Conservation (phyloP, 495 filamentous ascomycete species). For the Podospora anserina region DNA sequence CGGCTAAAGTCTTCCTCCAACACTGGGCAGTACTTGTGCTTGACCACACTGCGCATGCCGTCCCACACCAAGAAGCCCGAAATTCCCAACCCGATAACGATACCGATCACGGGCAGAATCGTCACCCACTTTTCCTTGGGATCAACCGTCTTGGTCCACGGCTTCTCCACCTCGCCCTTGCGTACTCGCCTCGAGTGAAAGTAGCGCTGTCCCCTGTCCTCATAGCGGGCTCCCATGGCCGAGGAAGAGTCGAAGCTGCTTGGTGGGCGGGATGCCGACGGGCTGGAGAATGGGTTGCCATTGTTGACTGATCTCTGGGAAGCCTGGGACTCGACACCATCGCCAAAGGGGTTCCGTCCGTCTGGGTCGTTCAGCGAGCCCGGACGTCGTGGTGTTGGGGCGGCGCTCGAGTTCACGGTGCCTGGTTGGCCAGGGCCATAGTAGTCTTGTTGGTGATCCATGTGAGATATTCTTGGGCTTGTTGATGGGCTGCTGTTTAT, state of each 20-base stretch:
- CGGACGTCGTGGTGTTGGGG: conserved; percentile 37
- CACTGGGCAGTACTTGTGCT: conserved; percentile 72
- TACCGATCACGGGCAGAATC: conserved; percentile 68
- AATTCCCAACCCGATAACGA: conserved; percentile 61
- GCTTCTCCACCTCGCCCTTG: conserved; percentile 66
- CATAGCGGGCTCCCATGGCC: conserved; percentile 34
- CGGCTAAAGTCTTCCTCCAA: conserved; percentile 65
- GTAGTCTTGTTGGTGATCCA: conserved; percentile 25
- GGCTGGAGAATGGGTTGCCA: conserved; percentile 57
- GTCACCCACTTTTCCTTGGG: conserved; percentile 83
- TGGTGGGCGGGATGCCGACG: conserved; percentile 52
- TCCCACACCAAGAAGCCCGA: conserved; percentile 69
- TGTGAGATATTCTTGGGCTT: conserved; percentile 2
- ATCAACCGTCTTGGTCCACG: conserved; percentile 66
- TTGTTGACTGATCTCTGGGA: conserved; percentile 28
- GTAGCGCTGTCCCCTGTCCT: conserved; percentile 48
- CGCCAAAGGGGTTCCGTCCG: conserved; percentile 35
- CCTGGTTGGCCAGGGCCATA: conserved; percentile 16
- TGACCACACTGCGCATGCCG: conserved; percentile 62
- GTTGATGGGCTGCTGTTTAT: neutral
- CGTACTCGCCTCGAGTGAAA: conserved; percentile 72
- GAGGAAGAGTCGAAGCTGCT: conserved; percentile 53
- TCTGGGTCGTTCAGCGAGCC: conserved; percentile 38
- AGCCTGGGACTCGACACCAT: conserved; percentile 36
- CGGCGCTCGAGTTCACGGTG: conserved; percentile 30